phyloP scores from a whole-genome alignment of 2,329 filamentous ascomycete species.

The Xylaria sp. region DNA sequence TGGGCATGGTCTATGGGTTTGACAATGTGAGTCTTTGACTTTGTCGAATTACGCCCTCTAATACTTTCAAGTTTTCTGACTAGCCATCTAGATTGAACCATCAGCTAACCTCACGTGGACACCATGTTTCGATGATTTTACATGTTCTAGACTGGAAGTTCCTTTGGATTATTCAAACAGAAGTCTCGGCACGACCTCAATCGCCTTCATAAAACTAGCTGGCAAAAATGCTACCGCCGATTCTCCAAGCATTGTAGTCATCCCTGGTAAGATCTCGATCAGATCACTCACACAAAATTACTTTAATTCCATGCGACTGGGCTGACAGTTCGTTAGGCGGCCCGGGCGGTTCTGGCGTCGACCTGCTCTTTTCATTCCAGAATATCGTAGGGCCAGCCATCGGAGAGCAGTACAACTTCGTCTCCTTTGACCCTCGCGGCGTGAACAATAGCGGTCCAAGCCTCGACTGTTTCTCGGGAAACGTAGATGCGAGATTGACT shows the following conservation, averaged over 20 bases:
- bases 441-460: constrained; percentile 51
- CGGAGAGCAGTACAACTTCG: constrained; percentile 56
- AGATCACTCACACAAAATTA: not conserved
- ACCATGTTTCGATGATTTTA: constrained; percentile 49
- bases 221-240: constrained; percentile 49
- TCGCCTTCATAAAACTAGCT: constrained; percentile 49
- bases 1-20: constrained; percentile 43
- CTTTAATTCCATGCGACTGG: constrained; percentile 8
- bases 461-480: constrained; percentile 49
- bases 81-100: constrained; percentile 45
- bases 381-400: constrained; percentile 45
- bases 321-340: constrained; percentile 48
- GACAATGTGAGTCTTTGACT: constrained; percentile 34
- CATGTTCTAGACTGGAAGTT: constrained; percentile 48
- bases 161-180: constrained; percentile 49
- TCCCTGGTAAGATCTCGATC: constrained; percentile 44
- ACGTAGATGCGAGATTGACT: constrained; percentile 45
- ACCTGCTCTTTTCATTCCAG: constrained; percentile 44
- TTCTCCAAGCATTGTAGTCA: constrained; percentile 47
- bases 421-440: constrained; percentile 57
- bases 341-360: constrained; percentile 53
- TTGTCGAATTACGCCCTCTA: not conserved
- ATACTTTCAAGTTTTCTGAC: constrained; percentile 33
- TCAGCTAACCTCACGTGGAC: constrained; percentile 50
- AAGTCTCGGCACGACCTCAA: constrained; percentile 45